A percentile compares a stretch with the other conserved stretches of the same genome.
Conservation (phyloP, 306 rosid genomes). For the Morella rubra region DNA sequence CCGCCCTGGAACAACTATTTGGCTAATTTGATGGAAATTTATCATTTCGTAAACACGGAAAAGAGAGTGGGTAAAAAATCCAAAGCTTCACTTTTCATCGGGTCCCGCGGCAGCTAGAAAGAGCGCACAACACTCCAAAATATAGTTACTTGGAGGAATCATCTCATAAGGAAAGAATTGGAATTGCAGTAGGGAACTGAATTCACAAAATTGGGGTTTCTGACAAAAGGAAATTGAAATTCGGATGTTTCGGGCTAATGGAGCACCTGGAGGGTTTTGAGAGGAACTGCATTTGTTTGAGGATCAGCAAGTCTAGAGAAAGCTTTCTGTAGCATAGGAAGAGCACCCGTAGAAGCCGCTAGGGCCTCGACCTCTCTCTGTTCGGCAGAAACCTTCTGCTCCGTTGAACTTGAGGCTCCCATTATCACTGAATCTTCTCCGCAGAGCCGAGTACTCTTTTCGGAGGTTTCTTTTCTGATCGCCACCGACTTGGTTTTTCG, state of each 20-base stretch:
- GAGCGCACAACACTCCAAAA: not conserved
- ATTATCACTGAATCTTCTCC: conserved; percentile 33
- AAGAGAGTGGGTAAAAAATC: not conserved
- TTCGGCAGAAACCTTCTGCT: conserved; percentile 45
- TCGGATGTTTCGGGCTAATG: not conserved
- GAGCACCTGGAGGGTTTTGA: conserved; percentile 52
- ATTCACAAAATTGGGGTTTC: not conserved
- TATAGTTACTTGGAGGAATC: not conserved
- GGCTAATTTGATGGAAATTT: not conserved
- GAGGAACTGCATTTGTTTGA: conserved; percentile 50
- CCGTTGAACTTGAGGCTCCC: conserved; percentile 83
- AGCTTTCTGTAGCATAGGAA: conserved; percentile 63
- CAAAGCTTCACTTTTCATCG: not conserved
- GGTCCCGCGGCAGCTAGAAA: not conserved
- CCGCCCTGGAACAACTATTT: not conserved
- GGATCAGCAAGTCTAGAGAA: conserved; percentile 67
- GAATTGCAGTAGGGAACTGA: not conserved
- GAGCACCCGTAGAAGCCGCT: conserved; percentile 78
- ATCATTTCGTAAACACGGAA: not conserved
- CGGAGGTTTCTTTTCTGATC: not conserved
- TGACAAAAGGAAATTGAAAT: not conserved
- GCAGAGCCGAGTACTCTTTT: not conserved
- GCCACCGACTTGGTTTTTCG: not conserved
- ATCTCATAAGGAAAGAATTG: not conserved
- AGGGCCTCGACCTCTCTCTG: conserved; percentile 62